A percentile compares a stretch with the other conserved stretches of the same genome.
Conservation (phyloP, 257 asterid genomes). For the Fraxinus pennsylvanica region DNA sequence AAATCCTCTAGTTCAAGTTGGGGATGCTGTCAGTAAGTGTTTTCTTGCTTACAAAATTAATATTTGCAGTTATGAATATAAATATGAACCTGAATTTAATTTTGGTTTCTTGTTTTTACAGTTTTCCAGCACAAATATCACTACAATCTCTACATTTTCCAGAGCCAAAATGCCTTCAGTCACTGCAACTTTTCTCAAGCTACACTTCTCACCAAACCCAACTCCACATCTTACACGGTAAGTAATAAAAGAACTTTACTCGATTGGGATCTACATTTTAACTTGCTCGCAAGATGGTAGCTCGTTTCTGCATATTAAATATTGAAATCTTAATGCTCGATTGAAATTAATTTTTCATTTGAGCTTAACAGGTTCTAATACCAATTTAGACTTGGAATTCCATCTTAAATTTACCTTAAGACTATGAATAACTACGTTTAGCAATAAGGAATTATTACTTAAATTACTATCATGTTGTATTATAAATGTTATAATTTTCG, state of each 20-base stretch:
- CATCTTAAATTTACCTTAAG: no score
- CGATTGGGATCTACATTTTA: no score
- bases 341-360: background rate
- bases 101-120: slow-evolving; percentile 27
- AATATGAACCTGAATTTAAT: background rate
- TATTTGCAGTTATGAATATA: background rate
- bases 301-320: no score
- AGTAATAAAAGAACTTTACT: slow-evolving; percentile 5
- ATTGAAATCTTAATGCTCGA: background rate
- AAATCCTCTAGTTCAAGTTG: slow-evolving; percentile 68
- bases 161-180: slow-evolving; percentile 66
- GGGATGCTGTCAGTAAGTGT: slow-evolving; percentile 80
- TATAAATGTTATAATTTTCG: no score
- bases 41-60: background rate
- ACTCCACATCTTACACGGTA: slow-evolving; percentile 69
- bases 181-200: slow-evolving; percentile 83
- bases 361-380: no score
- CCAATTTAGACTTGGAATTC: no score
- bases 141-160: slow-evolving; percentile 81
- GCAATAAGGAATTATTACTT: no score
- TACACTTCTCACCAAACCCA: slow-evolving; percentile 68
- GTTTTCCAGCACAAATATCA: slow-evolving; percentile 78
- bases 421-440: no score
- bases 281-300: no score
- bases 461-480: no score